Evolutionary conservation across 768 basidiomycete genomes (phyloP).

Genomic region (Leccinum uliginosum): DNA sequence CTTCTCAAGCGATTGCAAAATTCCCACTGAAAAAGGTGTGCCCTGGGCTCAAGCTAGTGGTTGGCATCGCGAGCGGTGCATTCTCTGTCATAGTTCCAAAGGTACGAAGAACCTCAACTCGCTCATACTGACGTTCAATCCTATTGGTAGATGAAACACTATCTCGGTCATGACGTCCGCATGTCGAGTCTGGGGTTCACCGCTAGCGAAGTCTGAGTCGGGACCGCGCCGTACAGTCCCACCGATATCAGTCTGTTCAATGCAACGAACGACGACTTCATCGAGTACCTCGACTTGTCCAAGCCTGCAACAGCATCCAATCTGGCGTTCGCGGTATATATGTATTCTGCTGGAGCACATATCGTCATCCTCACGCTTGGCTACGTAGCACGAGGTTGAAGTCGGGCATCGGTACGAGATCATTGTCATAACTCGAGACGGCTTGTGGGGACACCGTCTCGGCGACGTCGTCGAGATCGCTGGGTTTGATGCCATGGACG

Average conservation of each 20-base stretch:
- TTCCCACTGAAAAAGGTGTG: too few relatives aligned
- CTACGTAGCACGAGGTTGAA: conserved; percentile 12
- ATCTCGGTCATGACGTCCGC: conserved; percentile 13
- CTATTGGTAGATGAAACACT: conserved; percentile 7
- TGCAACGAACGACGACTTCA: conserved; percentile 11
- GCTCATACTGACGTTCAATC: background rate
- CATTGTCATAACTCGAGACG: conserved; percentile 16
- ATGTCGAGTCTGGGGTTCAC: conserved; percentile 15
- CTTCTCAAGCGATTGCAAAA: conserved; percentile 83
- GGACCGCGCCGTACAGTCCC: conserved; percentile 6
- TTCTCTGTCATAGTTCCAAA: conserved; percentile 15
- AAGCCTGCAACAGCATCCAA: conserved; percentile 11
- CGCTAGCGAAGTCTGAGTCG: conserved; percentile 16
- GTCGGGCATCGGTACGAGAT: background rate
- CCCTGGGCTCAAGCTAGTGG: too few relatives aligned
- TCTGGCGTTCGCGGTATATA: conserved; percentile 9
- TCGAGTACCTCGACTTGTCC: conserved; percentile 8
- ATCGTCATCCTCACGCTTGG: background rate
- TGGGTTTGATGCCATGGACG: background rate
- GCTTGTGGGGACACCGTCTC: background rate
- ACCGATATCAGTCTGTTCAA: conserved; percentile 15
- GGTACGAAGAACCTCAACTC: background rate
- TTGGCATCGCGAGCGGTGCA: conserved; percentile 15
- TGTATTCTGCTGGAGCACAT: background rate
- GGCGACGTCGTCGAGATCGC: background rate